Percentiles rank a stretch among this genome's conserved stretches.
phyloP scores from a whole-genome alignment of 768 basidiomycete genomes.

The Lactarius evosmus region DNA sequence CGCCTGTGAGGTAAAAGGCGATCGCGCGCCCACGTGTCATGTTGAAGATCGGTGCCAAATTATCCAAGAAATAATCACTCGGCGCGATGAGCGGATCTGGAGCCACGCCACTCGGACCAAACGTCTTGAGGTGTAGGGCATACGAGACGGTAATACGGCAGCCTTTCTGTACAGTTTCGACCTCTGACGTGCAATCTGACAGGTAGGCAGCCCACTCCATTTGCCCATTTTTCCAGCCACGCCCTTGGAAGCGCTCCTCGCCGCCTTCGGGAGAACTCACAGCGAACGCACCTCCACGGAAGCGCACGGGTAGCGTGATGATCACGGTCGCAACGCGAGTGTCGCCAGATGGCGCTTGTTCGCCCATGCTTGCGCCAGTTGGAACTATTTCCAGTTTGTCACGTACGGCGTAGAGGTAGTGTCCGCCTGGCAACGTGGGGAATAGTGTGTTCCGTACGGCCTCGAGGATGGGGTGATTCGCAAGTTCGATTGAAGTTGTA shows the following conservation, averaged over 20 bases:
- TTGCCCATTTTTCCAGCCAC: slow-evolving; percentile 59
- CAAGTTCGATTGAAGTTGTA: slow-evolving; percentile 72
- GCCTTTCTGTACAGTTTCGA: slow-evolving; percentile 68
- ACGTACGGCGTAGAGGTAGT: slow-evolving; percentile 63
- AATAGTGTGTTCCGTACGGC: slow-evolving; percentile 70
- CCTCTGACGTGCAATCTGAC: slow-evolving; percentile 70
- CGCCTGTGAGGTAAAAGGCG: slow-evolving; percentile 66
- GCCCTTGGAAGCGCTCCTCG: slow-evolving; percentile 60
- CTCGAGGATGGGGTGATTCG: slow-evolving; percentile 80
- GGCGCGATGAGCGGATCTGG: slow-evolving; percentile 68
- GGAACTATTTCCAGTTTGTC: slow-evolving; percentile 70
- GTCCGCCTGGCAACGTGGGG: slow-evolving; percentile 61
- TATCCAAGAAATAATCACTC: slow-evolving; percentile 69
- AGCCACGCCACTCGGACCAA: slow-evolving; percentile 49
- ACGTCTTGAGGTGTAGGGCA: slow-evolving; percentile 64
- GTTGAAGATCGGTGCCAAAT: slow-evolving; percentile 69
- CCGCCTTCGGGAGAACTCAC: slow-evolving; percentile 53
- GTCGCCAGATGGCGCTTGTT: slow-evolving; percentile 58
- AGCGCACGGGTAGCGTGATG: slow-evolving; percentile 71
- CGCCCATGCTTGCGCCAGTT: slow-evolving; percentile 54
- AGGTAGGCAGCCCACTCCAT: slow-evolving; percentile 79
- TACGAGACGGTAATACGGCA: slow-evolving; percentile 69
- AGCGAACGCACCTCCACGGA: slow-evolving; percentile 63
- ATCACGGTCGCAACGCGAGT: slow-evolving; percentile 69
- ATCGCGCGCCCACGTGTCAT: slow-evolving; percentile 66